Conservation (phyloP, 2,329 filamentous ascomycete species). For the Colletotrichum salicis region DNA sequence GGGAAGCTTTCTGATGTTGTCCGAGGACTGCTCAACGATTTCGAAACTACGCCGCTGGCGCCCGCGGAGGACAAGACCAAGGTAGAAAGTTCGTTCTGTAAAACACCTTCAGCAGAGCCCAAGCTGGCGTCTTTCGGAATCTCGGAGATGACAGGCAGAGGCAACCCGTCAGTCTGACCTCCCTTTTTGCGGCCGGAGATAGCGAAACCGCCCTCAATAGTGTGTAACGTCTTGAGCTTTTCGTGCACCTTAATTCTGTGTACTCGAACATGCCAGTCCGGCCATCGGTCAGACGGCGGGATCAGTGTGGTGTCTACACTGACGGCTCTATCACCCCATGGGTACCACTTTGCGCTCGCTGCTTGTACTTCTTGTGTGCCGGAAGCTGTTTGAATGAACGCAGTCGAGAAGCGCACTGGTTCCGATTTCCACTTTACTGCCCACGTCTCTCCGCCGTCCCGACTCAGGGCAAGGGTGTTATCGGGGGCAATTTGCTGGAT, state of each 20-base stretch:
- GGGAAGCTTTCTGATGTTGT: constrained; percentile 7
- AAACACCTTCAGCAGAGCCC: constrained; percentile 12
- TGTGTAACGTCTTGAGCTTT: constrained; percentile 10
- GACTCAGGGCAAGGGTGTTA: constrained; percentile 43
- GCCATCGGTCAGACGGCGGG: constrained; percentile 44
- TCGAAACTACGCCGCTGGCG: neutral
- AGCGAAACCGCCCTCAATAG: constrained; percentile 41
- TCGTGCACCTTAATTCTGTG: constrained; percentile 36
- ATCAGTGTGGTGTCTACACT: constrained; percentile 43
- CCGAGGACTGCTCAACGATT: too few relatives aligned
- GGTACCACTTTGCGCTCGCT: constrained; percentile 36
- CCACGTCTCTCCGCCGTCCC: constrained; percentile 46
- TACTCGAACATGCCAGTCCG: constrained; percentile 46
- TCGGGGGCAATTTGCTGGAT: constrained; percentile 49
- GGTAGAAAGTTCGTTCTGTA: neutral
- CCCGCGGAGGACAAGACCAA: constrained; percentile 24
- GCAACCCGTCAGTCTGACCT: neutral
- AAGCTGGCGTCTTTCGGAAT: neutral
- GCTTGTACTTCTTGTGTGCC: constrained; percentile 1
- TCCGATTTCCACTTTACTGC: constrained; percentile 44
- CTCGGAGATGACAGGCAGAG: neutral
- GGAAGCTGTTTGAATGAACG: neutral
- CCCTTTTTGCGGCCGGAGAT: constrained; percentile 24
- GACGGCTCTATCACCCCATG: constrained; percentile 43
- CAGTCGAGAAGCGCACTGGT: constrained; percentile 30